Conservation (phyloP, 2,329 filamentous ascomycete genomes). For the Colletotrichum sansevieriae region DNA sequence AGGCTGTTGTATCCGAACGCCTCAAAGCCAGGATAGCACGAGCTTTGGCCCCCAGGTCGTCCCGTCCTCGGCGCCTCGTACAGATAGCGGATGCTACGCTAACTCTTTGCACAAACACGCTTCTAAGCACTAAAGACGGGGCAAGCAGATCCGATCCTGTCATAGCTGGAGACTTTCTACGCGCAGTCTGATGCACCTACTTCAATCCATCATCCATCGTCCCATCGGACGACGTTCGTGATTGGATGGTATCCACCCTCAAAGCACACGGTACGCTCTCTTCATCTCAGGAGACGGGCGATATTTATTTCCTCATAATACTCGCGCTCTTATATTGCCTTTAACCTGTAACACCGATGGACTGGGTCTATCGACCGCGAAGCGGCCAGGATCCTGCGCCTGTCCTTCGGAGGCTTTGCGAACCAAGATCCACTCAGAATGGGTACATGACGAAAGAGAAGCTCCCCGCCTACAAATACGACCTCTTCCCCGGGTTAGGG, state of each 20-base stretch:
- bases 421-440: neutral
- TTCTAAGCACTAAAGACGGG: constrained; percentile 30
- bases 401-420: neutral
- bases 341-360: constrained; percentile 16
- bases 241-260: constrained; percentile 13
- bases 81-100: constrained; percentile 35
- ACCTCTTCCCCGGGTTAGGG: neutral
- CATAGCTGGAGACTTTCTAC: constrained; percentile 35
- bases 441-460: neutral
- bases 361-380: constrained; percentile 6
- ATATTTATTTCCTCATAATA: constrained; percentile 9
- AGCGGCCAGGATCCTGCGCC: neutral
- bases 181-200: constrained; percentile 32
- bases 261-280: neutral
- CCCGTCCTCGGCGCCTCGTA: constrained; percentile 37
- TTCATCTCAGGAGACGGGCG: neutral
- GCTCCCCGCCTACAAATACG: constrained; percentile 24
- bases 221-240: constrained; percentile 13
- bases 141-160: constrained; percentile 40
- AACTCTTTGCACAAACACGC: constrained; percentile 24
- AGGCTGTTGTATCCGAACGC: neutral
- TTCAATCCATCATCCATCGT: constrained; percentile 30
- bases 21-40: constrained; percentile 19
- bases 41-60: constrained; percentile 38
- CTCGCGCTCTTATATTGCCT: neutral